Percentiles rank a stretch among this genome's conserved stretches.
These are phyloP conservation scores for Boletus fagicola DNA, from an alignment of 768 basidiomycete genomes.

Conservation along the genomic window DNA sequence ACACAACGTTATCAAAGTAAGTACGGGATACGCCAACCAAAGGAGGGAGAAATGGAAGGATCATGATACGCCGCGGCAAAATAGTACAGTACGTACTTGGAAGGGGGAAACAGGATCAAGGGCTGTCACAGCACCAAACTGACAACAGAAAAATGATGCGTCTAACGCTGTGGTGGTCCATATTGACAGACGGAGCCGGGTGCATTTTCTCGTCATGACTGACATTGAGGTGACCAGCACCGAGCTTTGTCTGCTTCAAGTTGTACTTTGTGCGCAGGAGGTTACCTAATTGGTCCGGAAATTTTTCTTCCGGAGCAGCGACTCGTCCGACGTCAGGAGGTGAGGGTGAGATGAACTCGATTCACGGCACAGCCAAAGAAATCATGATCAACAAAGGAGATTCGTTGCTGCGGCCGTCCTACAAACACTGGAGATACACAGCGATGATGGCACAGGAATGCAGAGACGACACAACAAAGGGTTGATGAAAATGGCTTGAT, in stretches of 20 bases:
- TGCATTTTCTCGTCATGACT: background rate
- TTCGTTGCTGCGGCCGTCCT: background rate
- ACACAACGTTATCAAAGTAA: background rate
- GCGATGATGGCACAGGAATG: constrained; percentile 4
- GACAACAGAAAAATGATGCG: background rate
- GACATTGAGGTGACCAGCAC: background rate
- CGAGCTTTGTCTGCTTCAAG: background rate
- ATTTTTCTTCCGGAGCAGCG: background rate
- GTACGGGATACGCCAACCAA: background rate
- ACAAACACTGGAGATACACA: background rate
- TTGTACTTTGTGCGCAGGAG: background rate
- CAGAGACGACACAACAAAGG: background rate
- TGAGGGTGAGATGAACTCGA: background rate
- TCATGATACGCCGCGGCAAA: background rate
- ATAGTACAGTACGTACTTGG: background rate
- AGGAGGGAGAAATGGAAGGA: constrained; percentile 11
- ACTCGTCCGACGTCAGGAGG: background rate
- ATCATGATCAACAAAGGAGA: constrained; percentile 1
- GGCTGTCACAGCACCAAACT: background rate
- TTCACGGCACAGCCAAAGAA: constrained; percentile 4
- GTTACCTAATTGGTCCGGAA: background rate
- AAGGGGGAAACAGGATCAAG: constrained; percentile 8
- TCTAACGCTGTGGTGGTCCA: background rate
- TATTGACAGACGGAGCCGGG: background rate
- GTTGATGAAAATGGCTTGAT: background rate